Base-by-base conservation (phyloP, 345 rosid species). In the Camelina hispida region DNA sequence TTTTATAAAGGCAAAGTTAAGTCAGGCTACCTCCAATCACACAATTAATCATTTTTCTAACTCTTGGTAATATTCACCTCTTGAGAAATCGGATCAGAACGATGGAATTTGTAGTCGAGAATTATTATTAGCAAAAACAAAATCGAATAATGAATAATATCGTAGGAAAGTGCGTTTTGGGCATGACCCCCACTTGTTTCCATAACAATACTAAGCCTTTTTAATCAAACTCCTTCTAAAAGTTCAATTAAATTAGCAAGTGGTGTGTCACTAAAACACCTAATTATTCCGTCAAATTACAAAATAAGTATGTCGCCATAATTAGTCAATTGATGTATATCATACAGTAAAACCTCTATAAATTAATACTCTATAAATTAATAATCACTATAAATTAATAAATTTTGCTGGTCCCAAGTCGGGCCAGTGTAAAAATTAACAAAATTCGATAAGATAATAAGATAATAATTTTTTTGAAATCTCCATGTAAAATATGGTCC, bases 131-230 rank as follows among this genome's bases (percentile, higher is more conserved):
- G 58, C 60, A 37, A 74, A 74, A 50, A 59, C n/a, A 75, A 59
- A 67, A 75, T 75, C 72, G 72, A 66, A 74, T 66, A 74, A 56
- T 46, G 72, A 65, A 66, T 66, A 28, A 65, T 73, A 73, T 73
- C 14, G 34, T 65, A 58, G 1, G 52, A 74, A 74, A 74, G 34
- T 75, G 67, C 78, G 67, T 50, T 59, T 66, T 34, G 37, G 73
- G 30, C 35, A 58, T 57, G 54, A 51, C 30, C 59, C 59, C 70
- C 67, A 58, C 30, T 23, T 58, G 60, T 75, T 75, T 75, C 73
- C 46, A 67, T 50, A 66, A 58, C 61, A 74, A 51, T 47, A 25
- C 57, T 47, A 58, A 57, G 51, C n/a, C 58, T 65, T 62, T 66
- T 48, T 7, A 44, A 66, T 57, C n/a, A 48, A 74, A 66, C 52